Evolutionary conservation across 495 filamentous ascomycete species (phyloP).

Genomic region (Tuber melanosporum): DNA sequence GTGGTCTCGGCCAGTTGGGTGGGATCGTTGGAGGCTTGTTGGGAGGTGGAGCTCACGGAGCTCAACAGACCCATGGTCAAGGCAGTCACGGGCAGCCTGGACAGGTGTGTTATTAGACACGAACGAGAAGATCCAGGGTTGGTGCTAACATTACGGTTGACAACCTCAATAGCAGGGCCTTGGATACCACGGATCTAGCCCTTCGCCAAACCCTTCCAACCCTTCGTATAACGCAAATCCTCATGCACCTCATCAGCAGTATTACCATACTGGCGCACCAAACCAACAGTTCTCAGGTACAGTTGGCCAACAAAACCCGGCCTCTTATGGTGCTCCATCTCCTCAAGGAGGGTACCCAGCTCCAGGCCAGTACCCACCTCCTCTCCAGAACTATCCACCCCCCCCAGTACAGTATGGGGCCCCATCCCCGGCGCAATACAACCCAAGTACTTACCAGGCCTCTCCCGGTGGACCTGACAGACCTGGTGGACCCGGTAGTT

Average conservation of each 20-base stretch:
- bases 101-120: not conserved
- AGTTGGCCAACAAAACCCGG: constrained; percentile 29
- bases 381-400: constrained; percentile 37
- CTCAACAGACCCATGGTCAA: constrained; percentile 2
- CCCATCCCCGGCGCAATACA: constrained; percentile 25
- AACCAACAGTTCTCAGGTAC: constrained; percentile 34
- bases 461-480: constrained; percentile 21
- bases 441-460: constrained; percentile 20
- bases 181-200: constrained; percentile 17
- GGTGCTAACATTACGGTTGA: constrained; percentile 12
- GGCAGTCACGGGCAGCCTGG: not conserved
- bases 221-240: constrained; percentile 23
- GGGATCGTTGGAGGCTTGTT: constrained; percentile 32
- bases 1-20: constrained; percentile 27
- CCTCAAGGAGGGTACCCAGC: constrained; percentile 25
- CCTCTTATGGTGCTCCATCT: constrained; percentile 20
- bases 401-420: constrained; percentile 41
- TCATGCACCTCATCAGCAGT: constrained; percentile 27
- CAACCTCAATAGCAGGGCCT: constrained; percentile 20
- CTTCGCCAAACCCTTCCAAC: constrained; percentile 15
- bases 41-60: constrained; percentile 26
- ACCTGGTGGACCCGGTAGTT: not conserved
- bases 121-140: not conserved
- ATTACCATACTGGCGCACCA: constrained; percentile 28
- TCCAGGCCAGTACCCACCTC: constrained; percentile 10